Evolutionary conservation across 495 filamentous ascomycete species (phyloP).

Genomic region (Xylaria bambusicola): DNA sequence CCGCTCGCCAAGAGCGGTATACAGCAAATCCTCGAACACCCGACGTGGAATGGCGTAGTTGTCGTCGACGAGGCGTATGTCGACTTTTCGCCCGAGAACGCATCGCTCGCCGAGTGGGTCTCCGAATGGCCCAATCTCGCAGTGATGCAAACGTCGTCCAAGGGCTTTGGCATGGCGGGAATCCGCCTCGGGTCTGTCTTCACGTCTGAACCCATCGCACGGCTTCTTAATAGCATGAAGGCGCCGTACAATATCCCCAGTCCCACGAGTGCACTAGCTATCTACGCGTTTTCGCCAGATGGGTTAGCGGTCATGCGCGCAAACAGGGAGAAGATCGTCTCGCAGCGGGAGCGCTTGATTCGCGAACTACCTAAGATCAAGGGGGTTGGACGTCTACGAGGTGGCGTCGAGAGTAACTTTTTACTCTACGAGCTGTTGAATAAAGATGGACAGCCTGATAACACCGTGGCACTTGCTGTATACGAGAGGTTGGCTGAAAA

Average conservation of each 20-base stretch:
- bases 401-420: conserved; percentile 84
- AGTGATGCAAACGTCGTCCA: conserved; percentile 96
- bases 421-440: conserved; percentile 85
- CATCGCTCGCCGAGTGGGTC: conserved; percentile 90
- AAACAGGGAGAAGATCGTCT: conserved; percentile 67
- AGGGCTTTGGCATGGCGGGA: conserved; percentile 93
- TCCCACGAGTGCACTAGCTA: conserved; percentile 80
- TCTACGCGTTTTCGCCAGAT: conserved; percentile 62
- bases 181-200: conserved; percentile 77
- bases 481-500: conserved; percentile 87
- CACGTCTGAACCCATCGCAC: conserved; percentile 57
- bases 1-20: conserved; percentile 78
- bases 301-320: conserved; percentile 71
- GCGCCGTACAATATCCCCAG: conserved; percentile 93
- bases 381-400: conserved; percentile 79
- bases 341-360: conserved; percentile 76
- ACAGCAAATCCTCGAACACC: conserved; percentile 73
- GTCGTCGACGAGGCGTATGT: conserved; percentile 96
- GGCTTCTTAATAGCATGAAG: conserved; percentile 84
- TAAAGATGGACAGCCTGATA: conserved; percentile 70
- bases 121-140: conserved; percentile 93
- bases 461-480: conserved; percentile 70
- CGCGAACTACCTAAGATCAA: conserved; percentile 70
- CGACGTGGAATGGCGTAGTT: conserved; percentile 92
- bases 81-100: conserved; percentile 81